These are phyloP conservation scores for Aspergillus tubingensis DNA, from an alignment of 2,329 filamentous ascomycete genomes.

Conservation along the genomic window DNA sequence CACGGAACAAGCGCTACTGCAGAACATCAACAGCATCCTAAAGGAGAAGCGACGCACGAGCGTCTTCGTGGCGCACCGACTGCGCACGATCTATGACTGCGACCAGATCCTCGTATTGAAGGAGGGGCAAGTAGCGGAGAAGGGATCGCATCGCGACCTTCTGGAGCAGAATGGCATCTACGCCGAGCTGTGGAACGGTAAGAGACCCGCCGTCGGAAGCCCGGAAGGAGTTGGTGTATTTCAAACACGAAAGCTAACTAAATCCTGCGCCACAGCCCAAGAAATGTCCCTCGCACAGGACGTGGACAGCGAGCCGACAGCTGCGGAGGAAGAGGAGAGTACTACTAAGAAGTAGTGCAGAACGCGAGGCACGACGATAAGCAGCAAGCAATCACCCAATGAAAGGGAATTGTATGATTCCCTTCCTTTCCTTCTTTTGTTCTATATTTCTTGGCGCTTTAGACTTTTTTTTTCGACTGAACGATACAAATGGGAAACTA, in stretches of 20 bases:
- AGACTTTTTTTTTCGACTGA: background rate
- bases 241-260: slow-evolving; percentile 7
- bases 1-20: slow-evolving; percentile 85
- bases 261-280: slow-evolving; percentile 53
- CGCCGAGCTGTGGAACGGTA: slow-evolving; percentile 85
- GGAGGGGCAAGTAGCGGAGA: slow-evolving; percentile 81
- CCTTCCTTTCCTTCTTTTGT: background rate
- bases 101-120: slow-evolving; percentile 90
- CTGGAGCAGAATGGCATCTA: slow-evolving; percentile 75
- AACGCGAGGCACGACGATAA: slow-evolving; percentile 16
- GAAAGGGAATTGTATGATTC: background rate
- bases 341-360: background rate
- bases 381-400: background rate
- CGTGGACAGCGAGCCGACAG: slow-evolving; percentile 43
- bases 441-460: background rate
- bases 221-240: background rate
- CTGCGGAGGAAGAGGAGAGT: slow-evolving; percentile 37
- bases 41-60: slow-evolving; percentile 86
- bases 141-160: slow-evolving; percentile 81
- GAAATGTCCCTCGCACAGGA: slow-evolving; percentile 56
- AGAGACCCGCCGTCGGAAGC: slow-evolving; percentile 38
- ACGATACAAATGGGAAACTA: background rate
- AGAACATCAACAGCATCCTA: slow-evolving; percentile 90
- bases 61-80: slow-evolving; percentile 89
- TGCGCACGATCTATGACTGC: slow-evolving; percentile 91